These are phyloP conservation scores for Aphanomyces stellatus DNA, from an alignment of 352 stramenopile genomes.

Conservation along the genomic window DNA sequence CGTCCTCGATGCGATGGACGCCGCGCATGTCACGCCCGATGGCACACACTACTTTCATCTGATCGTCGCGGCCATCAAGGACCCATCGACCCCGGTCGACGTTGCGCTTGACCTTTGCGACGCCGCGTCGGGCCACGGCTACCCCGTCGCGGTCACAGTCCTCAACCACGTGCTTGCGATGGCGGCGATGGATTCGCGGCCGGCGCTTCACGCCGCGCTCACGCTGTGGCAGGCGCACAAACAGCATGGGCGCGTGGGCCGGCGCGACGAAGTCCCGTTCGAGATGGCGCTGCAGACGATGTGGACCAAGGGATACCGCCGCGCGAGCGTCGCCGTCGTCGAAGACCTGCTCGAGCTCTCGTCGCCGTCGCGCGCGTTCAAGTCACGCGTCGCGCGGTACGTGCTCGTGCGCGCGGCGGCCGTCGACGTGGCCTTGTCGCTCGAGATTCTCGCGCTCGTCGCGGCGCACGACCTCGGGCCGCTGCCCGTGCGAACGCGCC, in stretches of 20 bases:
- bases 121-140: neutral
- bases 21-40: neutral
- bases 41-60: slow-evolving; percentile 10
- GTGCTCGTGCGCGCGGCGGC: neutral
- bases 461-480: neutral
- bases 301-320: neutral
- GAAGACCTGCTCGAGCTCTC: neutral
- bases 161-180: neutral
- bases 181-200: neutral
- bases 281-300: neutral
- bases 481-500: neutral
- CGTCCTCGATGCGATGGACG: neutral
- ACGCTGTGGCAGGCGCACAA: slow-evolving; percentile 4
- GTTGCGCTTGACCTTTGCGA: neutral
- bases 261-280: neutral
- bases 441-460: neutral
- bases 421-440: neutral
- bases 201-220: neutral
- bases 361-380: neutral
- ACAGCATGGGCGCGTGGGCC: neutral
- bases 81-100: neutral
- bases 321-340: neutral
- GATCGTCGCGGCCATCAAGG: neutral
- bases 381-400: neutral
- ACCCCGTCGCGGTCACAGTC: neutral